A percentile compares a stretch with the other conserved stretches of the same genome.
These are phyloP conservation scores for Casuarina cunninghamiana DNA, from an alignment of 306 rosid genomes.

Conservation along the genomic window DNA sequence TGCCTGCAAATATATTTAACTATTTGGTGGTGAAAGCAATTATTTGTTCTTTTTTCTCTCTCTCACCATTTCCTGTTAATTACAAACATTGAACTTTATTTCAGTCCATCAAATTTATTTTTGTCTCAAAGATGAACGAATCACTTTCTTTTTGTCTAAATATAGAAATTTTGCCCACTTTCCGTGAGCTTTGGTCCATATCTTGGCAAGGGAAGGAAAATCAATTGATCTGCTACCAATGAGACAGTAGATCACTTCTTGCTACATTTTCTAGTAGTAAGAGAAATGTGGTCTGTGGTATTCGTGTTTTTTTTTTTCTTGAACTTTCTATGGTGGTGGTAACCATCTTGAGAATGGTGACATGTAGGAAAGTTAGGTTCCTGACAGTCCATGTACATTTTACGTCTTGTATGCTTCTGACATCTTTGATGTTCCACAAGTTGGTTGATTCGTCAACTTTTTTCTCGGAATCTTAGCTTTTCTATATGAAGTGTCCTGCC, in stretches of 20 bases:
- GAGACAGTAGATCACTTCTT: too few relatives aligned
- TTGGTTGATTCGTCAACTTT: not conserved
- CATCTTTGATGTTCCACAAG: not conserved
- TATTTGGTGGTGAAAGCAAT: too few relatives aligned
- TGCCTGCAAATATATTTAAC: too few relatives aligned
- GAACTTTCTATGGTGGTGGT: too few relatives aligned
- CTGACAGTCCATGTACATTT: not conserved
- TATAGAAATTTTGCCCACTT: not conserved
- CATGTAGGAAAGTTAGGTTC: too few relatives aligned
- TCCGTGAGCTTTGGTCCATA: not conserved
- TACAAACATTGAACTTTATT: not conserved
- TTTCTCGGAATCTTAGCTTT: not conserved
- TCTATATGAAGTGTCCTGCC: not conserved
- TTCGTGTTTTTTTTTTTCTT: too few relatives aligned
- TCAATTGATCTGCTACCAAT: not conserved
- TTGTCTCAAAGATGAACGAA: too few relatives aligned
- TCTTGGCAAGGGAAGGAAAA: not conserved
- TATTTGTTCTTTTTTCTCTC: too few relatives aligned
- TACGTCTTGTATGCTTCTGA: not conserved
- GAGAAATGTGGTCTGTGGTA: too few relatives aligned
- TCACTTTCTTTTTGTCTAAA: not conserved
- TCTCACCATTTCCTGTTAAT: not conserved
- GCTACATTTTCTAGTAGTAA: too few relatives aligned
- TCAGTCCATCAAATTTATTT: not conserved
- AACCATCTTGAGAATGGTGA: too few relatives aligned